Base-by-base conservation (phyloP, 306 rosid genomes). In the Citrullus mucosospermus region DNA sequence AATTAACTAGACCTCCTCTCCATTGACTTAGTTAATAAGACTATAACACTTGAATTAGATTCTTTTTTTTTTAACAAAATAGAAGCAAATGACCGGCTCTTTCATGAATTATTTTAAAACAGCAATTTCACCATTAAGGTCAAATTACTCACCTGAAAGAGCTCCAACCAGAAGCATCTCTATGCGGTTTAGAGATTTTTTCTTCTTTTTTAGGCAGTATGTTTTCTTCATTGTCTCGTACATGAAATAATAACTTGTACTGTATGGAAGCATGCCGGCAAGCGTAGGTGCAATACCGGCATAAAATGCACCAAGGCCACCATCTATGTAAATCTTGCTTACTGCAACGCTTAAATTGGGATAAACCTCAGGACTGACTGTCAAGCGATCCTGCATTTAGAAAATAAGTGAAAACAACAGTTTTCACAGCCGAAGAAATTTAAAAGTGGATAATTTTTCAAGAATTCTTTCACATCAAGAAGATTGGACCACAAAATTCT, bases 201-300 rank as follows among this genome's bases (percentile, higher is more conserved):
- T 95, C 62, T 91, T 89, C 86, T 87, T 88, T 56, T 84, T n/a
- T 79, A 70, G 51, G 82, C 96, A 91, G 90, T 92, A 91, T 80
- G 93, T 81, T 76, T 79, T 89, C 90, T 95, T 95, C 83, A 95
- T 81, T 36, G 89, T 92, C 62, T 95, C 98, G 9, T 95, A 95
- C 98, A 95, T 92, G 86, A 91, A 95, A 86, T 95, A 95, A 83
- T 87, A 92, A 59, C 98, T 91, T 16, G 98, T 92, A 84, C 98
- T 95, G 89, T 95, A 92, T 12, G 98, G 97, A 62, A 95, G 97
- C 98, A 95, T 95, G 83, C 98, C 98, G 61, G 90, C 79, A 63
- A 95, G 80, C 17, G 98, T 95, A 65, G 98, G 98, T 79, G 93
- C 84, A 76, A 95, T 74, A 78, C 98, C 97, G 16, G 98, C 85